Evolutionary conservation across 805 yeast genomes (phyloP).

Genomic region (Monosporozyma siamensis): DNA sequence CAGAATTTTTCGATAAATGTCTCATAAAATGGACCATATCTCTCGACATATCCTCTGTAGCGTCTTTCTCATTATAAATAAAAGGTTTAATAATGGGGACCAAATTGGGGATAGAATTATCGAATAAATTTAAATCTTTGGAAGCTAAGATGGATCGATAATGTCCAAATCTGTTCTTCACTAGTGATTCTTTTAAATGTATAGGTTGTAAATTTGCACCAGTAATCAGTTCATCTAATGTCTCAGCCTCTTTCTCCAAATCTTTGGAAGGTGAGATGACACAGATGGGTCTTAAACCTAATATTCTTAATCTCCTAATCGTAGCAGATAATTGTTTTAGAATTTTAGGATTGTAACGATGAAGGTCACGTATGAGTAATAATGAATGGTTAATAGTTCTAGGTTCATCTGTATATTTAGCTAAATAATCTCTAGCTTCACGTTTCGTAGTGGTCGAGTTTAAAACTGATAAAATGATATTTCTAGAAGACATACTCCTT

Average conservation of each 20-base stretch:
- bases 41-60: conserved; percentile 33
- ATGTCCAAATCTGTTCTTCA: conserved; percentile 11
- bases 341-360: conserved; percentile 4
- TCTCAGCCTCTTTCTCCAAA: conserved; percentile 14
- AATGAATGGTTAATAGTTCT: conserved; percentile 19
- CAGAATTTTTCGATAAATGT: conserved; percentile 31
- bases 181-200: conserved; percentile 19
- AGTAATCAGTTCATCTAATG: conserved; percentile 19
- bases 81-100: conserved; percentile 53
- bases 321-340: conserved; percentile 17
- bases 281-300: conserved; percentile 68
- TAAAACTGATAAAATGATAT: conserved; percentile 72
- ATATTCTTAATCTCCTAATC: conserved; percentile 19
- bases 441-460: conserved; percentile 89
- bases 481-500: conserved; percentile 34
- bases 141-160: conserved; percentile 14
- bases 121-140: conserved; percentile 8
- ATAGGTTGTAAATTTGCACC: conserved; percentile 18
- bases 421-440: conserved; percentile 74
- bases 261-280: conserved; percentile 36
- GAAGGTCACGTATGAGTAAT: conserved; percentile 21
- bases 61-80: conserved; percentile 48
- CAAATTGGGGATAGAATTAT: conserved; percentile 17
- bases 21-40: conserved; percentile 32
- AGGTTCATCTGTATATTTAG: conserved; percentile 43